Percentiles rank a stretch among this genome's conserved stretches.
These are phyloP conservation scores for Diaporthe australafricana DNA, from an alignment of 2,329 filamentous ascomycete species.

Conservation along the genomic window DNA sequence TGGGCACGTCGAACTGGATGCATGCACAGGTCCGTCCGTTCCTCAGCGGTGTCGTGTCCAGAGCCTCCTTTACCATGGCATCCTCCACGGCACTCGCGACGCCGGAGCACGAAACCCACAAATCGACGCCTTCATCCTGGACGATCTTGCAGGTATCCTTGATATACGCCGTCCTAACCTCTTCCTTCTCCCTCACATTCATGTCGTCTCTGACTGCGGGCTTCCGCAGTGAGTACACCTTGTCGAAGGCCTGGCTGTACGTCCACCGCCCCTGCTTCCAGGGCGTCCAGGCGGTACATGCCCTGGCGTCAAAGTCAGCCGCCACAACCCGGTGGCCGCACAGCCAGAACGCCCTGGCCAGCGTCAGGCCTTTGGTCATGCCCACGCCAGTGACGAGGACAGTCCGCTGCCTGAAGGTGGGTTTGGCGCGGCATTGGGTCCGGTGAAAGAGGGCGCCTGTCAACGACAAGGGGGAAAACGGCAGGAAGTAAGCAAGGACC, in stretches of 20 bases:
- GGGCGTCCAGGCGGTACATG: conserved; percentile 55
- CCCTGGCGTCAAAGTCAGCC: conserved; percentile 68
- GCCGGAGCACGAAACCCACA: conserved; percentile 82
- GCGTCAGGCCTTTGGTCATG: conserved; percentile 76
- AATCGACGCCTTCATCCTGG: conserved; percentile 68
- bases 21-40: conserved; percentile 59
- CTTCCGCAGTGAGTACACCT: conserved; percentile 59
- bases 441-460: conserved; percentile 18
- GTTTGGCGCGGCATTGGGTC: conserved; percentile 16
- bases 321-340: conserved; percentile 78
- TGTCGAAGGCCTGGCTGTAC: conserved; percentile 66
- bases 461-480: conserved; percentile 18
- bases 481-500: conserved; percentile 25
- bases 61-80: conserved; percentile 69
- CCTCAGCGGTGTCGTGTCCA: conserved; percentile 64
- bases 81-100: conserved; percentile 75
- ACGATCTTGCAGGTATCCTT: conserved; percentile 54
- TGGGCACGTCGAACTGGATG: conserved; percentile 70
- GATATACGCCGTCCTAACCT: conserved; percentile 60
- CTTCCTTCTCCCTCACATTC: conserved; percentile 62
- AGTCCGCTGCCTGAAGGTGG: conserved; percentile 48
- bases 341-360: conserved; percentile 74
- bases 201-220: conserved; percentile 37
- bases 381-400: conserved; percentile 79
- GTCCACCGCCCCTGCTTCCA: neutral